phyloP scores from a whole-genome alignment of 202 grass and related monocot species.

The Miscanthus sacchariflorus region DNA sequence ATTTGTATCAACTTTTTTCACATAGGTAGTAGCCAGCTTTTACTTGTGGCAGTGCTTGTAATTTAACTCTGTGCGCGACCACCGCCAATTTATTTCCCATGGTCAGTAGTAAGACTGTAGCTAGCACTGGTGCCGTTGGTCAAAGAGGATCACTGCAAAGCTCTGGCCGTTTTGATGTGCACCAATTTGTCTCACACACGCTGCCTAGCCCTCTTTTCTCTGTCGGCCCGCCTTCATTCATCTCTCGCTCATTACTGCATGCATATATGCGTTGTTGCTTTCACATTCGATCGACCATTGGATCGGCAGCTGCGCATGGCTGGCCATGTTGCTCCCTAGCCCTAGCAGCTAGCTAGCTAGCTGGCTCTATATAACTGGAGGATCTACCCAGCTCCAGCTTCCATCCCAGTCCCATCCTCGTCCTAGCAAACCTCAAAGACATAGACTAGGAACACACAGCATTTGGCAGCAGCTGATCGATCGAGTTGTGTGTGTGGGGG shows the following conservation, averaged over 20 bases:
- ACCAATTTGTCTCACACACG: neutral
- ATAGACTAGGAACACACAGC: neutral
- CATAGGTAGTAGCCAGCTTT: neutral
- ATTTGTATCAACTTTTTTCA: neutral
- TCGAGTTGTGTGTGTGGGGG: neutral
- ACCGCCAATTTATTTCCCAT: neutral
- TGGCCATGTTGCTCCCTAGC: neutral
- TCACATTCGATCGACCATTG: neutral
- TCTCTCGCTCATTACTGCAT: neutral
- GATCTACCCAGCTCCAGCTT: neutral
- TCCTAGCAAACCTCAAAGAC: neutral
- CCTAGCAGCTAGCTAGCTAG: neutral
- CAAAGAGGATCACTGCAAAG: neutral
- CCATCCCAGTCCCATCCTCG: neutral
- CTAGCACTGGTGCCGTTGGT: neutral
- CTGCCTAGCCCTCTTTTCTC: neutral
- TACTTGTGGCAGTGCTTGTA: constrained; percentile 7
- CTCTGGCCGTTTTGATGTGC: constrained; percentile 1
- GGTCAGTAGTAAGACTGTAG: neutral
- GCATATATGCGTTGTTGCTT: neutral
- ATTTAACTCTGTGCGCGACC: neutral
- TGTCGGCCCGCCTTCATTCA: neutral
- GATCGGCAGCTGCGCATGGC: neutral
- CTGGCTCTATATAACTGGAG: neutral
- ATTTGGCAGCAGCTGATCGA: neutral